Conservation (phyloP, 805 yeast species). For the Pichia nakasei region DNA sequence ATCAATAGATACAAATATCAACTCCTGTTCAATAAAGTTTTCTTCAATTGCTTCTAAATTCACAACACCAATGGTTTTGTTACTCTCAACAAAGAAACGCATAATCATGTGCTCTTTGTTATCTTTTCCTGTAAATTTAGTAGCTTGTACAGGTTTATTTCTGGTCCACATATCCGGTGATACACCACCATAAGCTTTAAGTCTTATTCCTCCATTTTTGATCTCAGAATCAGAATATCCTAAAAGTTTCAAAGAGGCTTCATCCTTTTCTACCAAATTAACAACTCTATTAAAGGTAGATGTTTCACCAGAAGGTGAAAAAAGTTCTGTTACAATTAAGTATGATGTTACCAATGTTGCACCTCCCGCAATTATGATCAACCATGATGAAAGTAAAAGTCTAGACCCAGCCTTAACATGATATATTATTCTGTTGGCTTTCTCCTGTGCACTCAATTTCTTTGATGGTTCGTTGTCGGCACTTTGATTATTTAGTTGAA, state of each 20-base stretch:
- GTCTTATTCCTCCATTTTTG: conserved; percentile 34
- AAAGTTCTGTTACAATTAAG: conserved; percentile 67
- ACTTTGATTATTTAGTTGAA: too few species aligned
- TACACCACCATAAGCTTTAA: conserved; percentile 77
- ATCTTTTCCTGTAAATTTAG: conserved; percentile 53
- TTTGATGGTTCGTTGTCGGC: too few species aligned
- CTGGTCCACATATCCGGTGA: conserved; percentile 74
- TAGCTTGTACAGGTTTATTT: conserved; percentile 74
- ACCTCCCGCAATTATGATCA: conserved; percentile 64
- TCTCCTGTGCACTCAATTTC: conserved; percentile 8
- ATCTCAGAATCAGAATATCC: conserved; percentile 33
- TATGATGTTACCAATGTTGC: conserved; percentile 62
- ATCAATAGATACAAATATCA: conserved; percentile 66
- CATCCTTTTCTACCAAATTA: conserved; percentile 61
- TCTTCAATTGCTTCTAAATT: conserved; percentile 73
- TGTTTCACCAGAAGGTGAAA: conserved; percentile 88
- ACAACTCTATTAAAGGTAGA: conserved; percentile 85
- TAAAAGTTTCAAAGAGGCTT: conserved; percentile 47
- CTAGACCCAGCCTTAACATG: conserved; percentile 50
- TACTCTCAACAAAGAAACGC: conserved; percentile 82
- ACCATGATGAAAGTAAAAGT: conserved; percentile 48
- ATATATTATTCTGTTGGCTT: conserved; percentile 29
- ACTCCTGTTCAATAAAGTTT: conserved; percentile 56
- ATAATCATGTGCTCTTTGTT: conserved; percentile 76
- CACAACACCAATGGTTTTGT: conserved; percentile 55